Evolutionary conservation across 2,329 filamentous ascomycete species (phyloP).

Genomic region (Cytospora mali): DNA sequence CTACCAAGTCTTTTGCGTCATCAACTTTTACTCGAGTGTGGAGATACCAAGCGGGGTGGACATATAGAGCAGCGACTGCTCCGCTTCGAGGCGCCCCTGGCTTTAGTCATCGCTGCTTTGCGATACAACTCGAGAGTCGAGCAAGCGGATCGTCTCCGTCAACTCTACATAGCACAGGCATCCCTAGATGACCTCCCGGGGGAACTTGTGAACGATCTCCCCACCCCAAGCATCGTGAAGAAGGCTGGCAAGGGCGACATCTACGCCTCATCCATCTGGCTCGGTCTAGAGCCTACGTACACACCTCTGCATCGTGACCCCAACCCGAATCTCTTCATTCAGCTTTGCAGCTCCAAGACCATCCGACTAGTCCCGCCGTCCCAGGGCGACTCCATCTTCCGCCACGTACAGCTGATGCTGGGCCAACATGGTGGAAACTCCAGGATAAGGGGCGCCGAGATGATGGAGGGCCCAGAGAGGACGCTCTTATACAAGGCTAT

Average conservation of each 20-base stretch:
- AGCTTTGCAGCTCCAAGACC: constrained; percentile 73
- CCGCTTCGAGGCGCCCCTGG: constrained; percentile 62
- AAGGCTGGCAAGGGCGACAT: constrained; percentile 74
- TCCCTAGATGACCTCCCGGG: constrained; percentile 69
- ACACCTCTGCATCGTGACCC: constrained; percentile 92
- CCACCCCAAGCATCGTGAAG: constrained; percentile 65
- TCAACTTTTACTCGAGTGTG: neutral
- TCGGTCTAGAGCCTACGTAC: constrained; percentile 83
- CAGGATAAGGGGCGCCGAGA: constrained; percentile 74
- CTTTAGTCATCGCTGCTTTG: constrained; percentile 63
- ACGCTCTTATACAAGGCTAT: constrained; percentile 66
- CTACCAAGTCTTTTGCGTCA: constrained; percentile 8
- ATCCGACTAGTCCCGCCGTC: constrained; percentile 71
- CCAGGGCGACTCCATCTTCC: constrained; percentile 67
- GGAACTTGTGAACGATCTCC: constrained; percentile 65
- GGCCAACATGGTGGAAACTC: constrained; percentile 42
- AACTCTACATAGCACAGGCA: constrained; percentile 87
- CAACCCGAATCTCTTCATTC: constrained; percentile 90
- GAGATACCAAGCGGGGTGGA: too few relatives aligned
- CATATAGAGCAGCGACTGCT: constrained; percentile 44
- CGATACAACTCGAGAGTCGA: constrained; percentile 46
- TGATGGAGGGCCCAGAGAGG: constrained; percentile 85
- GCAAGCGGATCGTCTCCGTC: constrained; percentile 28
- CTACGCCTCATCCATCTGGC: constrained; percentile 87
- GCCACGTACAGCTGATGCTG: constrained; percentile 47